Evolutionary conservation across 2,329 filamentous ascomycete genomes (phyloP), one percentile per base, ranked within the genome.

Genomic region (Aspergillus spinulosporus): DNA sequence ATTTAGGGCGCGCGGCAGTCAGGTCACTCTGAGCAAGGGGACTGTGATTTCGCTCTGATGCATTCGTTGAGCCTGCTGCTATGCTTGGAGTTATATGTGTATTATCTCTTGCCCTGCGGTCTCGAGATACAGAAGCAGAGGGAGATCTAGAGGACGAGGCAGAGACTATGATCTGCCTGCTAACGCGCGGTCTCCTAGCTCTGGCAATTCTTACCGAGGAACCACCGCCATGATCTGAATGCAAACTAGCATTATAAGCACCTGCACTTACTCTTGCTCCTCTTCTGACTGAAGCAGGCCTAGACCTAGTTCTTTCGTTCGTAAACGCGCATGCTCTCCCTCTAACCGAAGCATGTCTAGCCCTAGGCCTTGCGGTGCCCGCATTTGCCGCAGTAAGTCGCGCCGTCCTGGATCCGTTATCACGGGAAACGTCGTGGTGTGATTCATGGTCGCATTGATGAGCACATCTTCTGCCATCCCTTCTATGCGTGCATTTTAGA

Each of bases 401-500:
- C 9, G 34, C 11, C 6, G 6, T 37, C 34, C 34, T 37, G 34
- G 9, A 12, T 40, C 5, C 39, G 8, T 3, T 21, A 14, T 40
- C 8, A 5, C 14, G 39, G n/a, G 14, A 5, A 15, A 9, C 12
- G 3, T 12, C 14, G 29, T 32, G 6, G 42, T 44, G 42, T 44
- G 7, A 9, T 44, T 44, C 42, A 6, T 5, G 28, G 28, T 12
- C 12, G 1, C 57, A 54, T 2, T 40, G 42, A 26, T 65, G 63
- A 2, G 50, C 15, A 36, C 46, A 52, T 2, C 43, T 45, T 3
- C 52, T 32, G 3, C 31, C 46, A 6, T 32, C 14, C 29, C 66
- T 64, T 2, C 40, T 56, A 12, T 64, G 61, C 8, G 53, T 46
- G 7, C 56, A 60, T 0, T 61, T 60, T n/a, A 49, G 57, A 1